Conservation (phyloP, 2,329 filamentous ascomycete species). For the Alternaria sp. region DNA sequence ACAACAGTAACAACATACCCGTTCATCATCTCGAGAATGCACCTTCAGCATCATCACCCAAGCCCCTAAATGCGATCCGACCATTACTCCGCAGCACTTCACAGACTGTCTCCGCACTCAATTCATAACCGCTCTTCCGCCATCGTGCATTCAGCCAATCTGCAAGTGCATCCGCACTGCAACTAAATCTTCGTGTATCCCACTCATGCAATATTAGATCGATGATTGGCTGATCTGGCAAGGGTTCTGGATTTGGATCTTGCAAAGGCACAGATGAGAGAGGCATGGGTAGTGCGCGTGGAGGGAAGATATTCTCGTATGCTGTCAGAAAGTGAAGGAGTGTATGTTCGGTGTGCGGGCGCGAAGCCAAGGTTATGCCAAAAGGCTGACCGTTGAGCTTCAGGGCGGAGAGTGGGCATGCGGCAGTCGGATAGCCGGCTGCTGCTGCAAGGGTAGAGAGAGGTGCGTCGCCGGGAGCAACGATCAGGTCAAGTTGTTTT, state of each 20-base stretch:
- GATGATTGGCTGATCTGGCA: constrained; percentile 46
- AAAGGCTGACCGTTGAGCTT: constrained; percentile 50
- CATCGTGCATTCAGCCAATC: constrained; percentile 47
- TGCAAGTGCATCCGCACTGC: constrained; percentile 43
- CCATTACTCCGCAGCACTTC: constrained; percentile 47
- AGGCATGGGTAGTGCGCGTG: constrained; percentile 42
- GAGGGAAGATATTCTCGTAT: constrained; percentile 48
- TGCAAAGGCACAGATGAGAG: constrained; percentile 39
- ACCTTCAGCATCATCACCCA: constrained; percentile 46
- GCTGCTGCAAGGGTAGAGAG: constrained; percentile 47
- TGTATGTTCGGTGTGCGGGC: constrained; percentile 42
- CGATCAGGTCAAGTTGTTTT: constrained; percentile 43
- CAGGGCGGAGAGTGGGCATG: constrained; percentile 44
- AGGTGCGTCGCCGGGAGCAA: constrained; percentile 46
- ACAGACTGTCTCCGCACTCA: constrained; percentile 47
- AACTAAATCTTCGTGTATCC: constrained; percentile 45
- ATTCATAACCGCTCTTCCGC: constrained; percentile 46
- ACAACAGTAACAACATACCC: neutral
- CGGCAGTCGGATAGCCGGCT: constrained; percentile 48
- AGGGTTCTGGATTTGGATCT: constrained; percentile 33
- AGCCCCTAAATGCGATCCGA: constrained; percentile 44
- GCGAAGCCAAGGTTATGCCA: constrained; percentile 43
- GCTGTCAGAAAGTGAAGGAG: constrained; percentile 49
- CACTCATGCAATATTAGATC: constrained; percentile 47
- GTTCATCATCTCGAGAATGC: constrained; percentile 36